Base-by-base conservation (phyloP, 768 basidiomycete genomes). In the Trametes punicea region DNA sequence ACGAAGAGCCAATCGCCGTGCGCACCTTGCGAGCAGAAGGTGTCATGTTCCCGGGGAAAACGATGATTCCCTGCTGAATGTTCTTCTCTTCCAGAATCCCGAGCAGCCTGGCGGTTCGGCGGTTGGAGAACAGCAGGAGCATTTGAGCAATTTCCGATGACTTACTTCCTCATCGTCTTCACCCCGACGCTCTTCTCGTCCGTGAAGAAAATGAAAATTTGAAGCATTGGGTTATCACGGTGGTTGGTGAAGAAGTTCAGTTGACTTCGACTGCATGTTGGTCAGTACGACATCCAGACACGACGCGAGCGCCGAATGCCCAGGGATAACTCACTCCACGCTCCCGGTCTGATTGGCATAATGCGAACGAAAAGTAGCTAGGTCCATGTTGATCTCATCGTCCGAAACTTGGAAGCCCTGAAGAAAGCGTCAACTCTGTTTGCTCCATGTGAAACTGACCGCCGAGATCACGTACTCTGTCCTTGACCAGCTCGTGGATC, bases 121-220 rank as follows among this genome's bases (percentile, higher is more conserved):
- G 27, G 27, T 47, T 27, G 25, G 36, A 18, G 25, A 21, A 5
- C 2, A 34, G 8, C 1, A 23, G 10, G 21, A 29, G 25, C n/a
- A 33, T 21, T 16, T 3, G 9, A 13, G 8, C 47, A 15, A n/a
- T 20, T 18, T 46, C 18, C 34, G 36, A 8, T 6, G 21, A 78
- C 88, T 51, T 70, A 97, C 96, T 93, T 96, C 75, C 94, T 79
- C 93, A 98, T 98, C 3, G 94, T 93, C 73, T 97, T 96, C 40
- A 98, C 93, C 56, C 94, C 92, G 6, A 98, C 97, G 65, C 91
- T 93, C 70, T 77, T 82, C 72, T 98, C 97, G 42, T 95, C 93
- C n/a, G 93, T 86, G 73, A 96, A 99, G 71, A 90, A 98, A 18
- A 98, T 77, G 64, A 91, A 98, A 65, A 99, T 91, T 70, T 90